These are phyloP conservation scores for Avena sativa DNA, from an alignment of 176 grass and related monocot genomes.

Conservation along the genomic window DNA sequence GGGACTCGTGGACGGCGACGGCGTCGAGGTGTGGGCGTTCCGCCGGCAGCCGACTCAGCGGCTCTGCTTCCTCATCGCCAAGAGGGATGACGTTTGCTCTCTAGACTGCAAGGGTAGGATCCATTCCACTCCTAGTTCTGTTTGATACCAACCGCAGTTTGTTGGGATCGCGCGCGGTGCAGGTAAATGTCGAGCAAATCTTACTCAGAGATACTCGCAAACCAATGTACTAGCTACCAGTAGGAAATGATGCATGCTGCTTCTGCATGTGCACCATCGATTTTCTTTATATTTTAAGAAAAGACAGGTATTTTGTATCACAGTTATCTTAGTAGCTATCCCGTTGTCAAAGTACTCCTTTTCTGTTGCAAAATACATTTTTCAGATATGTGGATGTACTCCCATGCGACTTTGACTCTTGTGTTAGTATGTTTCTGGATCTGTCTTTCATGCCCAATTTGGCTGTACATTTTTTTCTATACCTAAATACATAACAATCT, in stretches of 20 bases:
- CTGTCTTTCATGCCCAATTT: too few relatives aligned
- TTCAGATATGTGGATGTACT: too few relatives aligned
- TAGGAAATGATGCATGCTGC: background rate
- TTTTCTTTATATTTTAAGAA: too few relatives aligned
- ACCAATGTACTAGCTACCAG: background rate
- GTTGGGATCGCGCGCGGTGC: background rate
- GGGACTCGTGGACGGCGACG: background rate
- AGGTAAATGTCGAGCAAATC: background rate
- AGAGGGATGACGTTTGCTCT: background rate
- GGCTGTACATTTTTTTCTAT: too few relatives aligned
- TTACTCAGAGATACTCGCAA: background rate
- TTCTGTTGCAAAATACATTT: too few relatives aligned
- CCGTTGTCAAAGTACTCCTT: too few relatives aligned
- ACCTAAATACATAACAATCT: too few relatives aligned
- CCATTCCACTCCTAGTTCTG: background rate
- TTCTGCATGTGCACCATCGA: background rate
- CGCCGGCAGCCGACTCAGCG: background rate
- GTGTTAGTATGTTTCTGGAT: too few relatives aligned
- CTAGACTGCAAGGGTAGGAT: background rate
- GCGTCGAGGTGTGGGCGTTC: slow-evolving; percentile 26
- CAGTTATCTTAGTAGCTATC: too few relatives aligned
- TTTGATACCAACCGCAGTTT: background rate
- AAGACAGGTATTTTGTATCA: too few relatives aligned
- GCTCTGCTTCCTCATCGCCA: slow-evolving; percentile 25
- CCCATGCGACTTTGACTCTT: too few relatives aligned